Evolutionary conservation across 352 stramenopile genomes (phyloP).

Genomic region (Phytophthora fragariaefolia): DNA sequence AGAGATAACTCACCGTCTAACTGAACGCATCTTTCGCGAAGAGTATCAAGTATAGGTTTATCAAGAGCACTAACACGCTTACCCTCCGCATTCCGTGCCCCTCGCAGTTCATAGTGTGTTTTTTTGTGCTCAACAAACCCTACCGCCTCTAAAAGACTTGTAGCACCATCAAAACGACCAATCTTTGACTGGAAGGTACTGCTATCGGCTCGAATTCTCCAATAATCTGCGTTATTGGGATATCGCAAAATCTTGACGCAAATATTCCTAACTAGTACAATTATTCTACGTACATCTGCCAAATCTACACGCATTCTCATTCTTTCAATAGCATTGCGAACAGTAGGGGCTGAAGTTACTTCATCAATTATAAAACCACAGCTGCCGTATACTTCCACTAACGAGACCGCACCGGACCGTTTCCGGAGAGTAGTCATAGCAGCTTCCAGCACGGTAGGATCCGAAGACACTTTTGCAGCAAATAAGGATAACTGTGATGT

Average conservation of each 20-base stretch:
- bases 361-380: constrained; percentile 81
- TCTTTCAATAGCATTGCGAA: constrained; percentile 63
- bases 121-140: constrained; percentile 66
- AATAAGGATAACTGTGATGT: constrained; percentile 57
- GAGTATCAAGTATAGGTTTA: constrained; percentile 44
- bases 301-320: constrained; percentile 59
- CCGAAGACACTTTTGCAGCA: constrained; percentile 46
- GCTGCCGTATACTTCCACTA: constrained; percentile 64
- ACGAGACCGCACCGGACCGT: constrained; percentile 52
- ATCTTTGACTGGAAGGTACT: constrained; percentile 68
- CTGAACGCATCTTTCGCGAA: constrained; percentile 60
- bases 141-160: constrained; percentile 57
- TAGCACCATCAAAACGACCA: constrained; percentile 65
- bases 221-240: constrained; percentile 78
- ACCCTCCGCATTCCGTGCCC: constrained; percentile 44
- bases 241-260: constrained; percentile 76
- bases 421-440: constrained; percentile 51
- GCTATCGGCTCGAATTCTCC: constrained; percentile 64
- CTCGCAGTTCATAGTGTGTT: constrained; percentile 63
- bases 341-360: constrained; percentile 55
- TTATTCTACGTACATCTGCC: constrained; percentile 58
- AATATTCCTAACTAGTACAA: constrained; percentile 56
- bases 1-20: constrained; percentile 63
- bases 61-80: constrained; percentile 53
- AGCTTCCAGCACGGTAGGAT: constrained; percentile 50